Percentiles rank a stretch among this genome's conserved stretches.
phyloP scores from a whole-genome alignment of 257 asterid genomes.

The Solanum paucissectum region DNA sequence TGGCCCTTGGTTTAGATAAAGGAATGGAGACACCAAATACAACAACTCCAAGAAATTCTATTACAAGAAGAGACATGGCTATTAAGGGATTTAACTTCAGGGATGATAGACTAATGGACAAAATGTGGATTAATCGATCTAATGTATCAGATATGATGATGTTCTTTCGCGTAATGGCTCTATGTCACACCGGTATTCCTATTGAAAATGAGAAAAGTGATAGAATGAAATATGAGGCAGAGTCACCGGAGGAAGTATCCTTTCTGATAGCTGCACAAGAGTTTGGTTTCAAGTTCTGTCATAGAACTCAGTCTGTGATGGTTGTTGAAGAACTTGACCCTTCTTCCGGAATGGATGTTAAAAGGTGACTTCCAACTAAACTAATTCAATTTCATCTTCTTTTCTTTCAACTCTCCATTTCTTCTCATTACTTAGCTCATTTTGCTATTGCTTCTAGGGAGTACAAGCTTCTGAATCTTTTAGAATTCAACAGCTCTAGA shows the following conservation, averaged over 20 bases:
- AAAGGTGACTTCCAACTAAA: slow-evolving; percentile 34
- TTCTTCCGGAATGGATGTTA: slow-evolving; percentile 47
- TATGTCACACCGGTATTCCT: slow-evolving; percentile 94
- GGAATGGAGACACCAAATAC: slow-evolving; percentile 8
- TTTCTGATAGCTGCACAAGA: slow-evolving; percentile 94
- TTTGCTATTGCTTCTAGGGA: slow-evolving; percentile 38
- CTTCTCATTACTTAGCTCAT: neutral
- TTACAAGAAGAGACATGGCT: neutral
- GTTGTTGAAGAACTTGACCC: slow-evolving; percentile 66
- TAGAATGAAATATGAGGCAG: slow-evolving; percentile 65
- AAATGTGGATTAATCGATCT: slow-evolving; percentile 67
- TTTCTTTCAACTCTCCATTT: neutral
- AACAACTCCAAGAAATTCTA: slow-evolving; percentile 13
- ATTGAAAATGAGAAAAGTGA: slow-evolving; percentile 63
- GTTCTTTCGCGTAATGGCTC: slow-evolving; percentile 62
- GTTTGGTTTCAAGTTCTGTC: slow-evolving; percentile 82
- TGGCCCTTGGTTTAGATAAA: slow-evolving; percentile 18
- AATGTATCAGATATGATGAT: slow-evolving; percentile 44
- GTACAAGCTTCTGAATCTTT: slow-evolving; percentile 67
- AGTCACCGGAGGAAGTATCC: slow-evolving; percentile 89
- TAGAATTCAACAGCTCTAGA: slow-evolving; percentile 94
- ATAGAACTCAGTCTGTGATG: slow-evolving; percentile 70
- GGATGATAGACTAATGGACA: slow-evolving; percentile 67
- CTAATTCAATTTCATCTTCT: neutral
- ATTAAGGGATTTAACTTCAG: slow-evolving; percentile 83